phyloP scores from a whole-genome alignment of 306 rosid species.

The Trichosanthes truncata region DNA sequence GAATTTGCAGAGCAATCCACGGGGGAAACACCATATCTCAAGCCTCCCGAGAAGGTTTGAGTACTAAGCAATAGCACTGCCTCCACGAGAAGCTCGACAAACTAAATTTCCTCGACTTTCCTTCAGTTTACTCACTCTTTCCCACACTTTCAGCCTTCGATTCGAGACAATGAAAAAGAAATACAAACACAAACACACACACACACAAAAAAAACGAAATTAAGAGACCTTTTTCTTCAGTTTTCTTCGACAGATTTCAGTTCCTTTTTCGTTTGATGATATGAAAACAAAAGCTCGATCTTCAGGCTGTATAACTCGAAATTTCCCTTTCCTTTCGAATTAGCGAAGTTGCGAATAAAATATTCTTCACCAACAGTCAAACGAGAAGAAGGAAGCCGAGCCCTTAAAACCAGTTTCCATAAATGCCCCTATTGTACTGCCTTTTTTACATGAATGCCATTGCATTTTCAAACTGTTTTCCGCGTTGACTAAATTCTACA shows the following conservation, averaged over 20 bases:
- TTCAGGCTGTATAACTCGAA: not conserved
- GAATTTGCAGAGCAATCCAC: not conserved
- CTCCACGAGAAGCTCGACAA: conserved; percentile 1
- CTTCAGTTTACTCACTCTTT: not conserved
- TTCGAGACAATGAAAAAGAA: not conserved
- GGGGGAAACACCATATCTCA: conserved; percentile 2
- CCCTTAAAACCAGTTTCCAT: not conserved
- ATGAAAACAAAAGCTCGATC: not conserved
- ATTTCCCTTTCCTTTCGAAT: not conserved
- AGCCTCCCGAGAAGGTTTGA: conserved; percentile 10
- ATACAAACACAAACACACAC: not conserved
- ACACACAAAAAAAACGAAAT: not conserved
- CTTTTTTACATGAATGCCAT: not conserved
- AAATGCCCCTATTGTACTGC: not conserved
- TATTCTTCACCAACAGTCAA: conserved; percentile 6
- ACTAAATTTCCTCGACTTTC: not conserved
- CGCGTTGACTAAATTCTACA: not conserved
- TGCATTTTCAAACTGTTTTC: not conserved
- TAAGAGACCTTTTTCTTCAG: not conserved
- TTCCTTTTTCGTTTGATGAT: not conserved
- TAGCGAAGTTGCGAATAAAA: not conserved
- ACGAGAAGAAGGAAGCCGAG: not conserved
- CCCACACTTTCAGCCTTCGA: not conserved
- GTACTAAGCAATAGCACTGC: not conserved
- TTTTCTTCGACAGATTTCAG: not conserved